Evolutionary conservation across 2,329 filamentous ascomycete species (phyloP).

Genomic region (Amylocarpus encephaloides): DNA sequence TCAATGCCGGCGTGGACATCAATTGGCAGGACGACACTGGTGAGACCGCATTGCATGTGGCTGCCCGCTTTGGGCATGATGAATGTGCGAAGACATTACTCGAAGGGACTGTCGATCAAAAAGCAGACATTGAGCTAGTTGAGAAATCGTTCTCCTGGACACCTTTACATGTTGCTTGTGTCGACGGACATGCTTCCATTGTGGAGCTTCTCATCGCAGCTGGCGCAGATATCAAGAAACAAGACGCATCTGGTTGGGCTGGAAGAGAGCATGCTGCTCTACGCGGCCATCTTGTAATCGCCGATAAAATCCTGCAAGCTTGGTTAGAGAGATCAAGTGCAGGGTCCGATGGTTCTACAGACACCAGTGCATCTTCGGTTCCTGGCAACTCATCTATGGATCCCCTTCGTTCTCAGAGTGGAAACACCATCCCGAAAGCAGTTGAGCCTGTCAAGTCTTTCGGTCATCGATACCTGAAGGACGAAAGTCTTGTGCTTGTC

Average conservation of each 20-base stretch:
- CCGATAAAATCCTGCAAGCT: constrained; percentile 53
- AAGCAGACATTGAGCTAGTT: constrained; percentile 65
- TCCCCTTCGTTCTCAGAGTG: constrained; percentile 45
- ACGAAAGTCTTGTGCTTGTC: constrained; percentile 84
- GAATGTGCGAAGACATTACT: constrained; percentile 75
- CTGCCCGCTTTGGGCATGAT: constrained; percentile 78
- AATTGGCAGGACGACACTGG: constrained; percentile 89
- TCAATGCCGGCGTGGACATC: constrained; percentile 84
- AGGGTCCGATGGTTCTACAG: constrained; percentile 28
- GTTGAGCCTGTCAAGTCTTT: constrained; percentile 88
- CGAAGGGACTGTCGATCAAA: constrained; percentile 62
- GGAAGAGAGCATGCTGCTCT: constrained; percentile 88
- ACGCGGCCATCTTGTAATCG: constrained; percentile 79
- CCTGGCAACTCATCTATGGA: constrained; percentile 55
- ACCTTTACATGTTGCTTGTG: constrained; percentile 85
- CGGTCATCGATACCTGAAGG: constrained; percentile 86
- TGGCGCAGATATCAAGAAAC: constrained; percentile 66
- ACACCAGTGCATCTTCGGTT: constrained; percentile 34
- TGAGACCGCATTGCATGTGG: constrained; percentile 87
- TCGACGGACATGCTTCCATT: constrained; percentile 74
- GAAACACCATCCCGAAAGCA: constrained; percentile 42
- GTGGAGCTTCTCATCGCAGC: constrained; percentile 72
- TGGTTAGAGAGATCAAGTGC: constrained; percentile 22
- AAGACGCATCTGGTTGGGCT: constrained; percentile 88
- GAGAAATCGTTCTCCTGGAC: constrained; percentile 93